phyloP scores from a whole-genome alignment of 1,139 yeast species.

The Taphrina confusa region DNA sequence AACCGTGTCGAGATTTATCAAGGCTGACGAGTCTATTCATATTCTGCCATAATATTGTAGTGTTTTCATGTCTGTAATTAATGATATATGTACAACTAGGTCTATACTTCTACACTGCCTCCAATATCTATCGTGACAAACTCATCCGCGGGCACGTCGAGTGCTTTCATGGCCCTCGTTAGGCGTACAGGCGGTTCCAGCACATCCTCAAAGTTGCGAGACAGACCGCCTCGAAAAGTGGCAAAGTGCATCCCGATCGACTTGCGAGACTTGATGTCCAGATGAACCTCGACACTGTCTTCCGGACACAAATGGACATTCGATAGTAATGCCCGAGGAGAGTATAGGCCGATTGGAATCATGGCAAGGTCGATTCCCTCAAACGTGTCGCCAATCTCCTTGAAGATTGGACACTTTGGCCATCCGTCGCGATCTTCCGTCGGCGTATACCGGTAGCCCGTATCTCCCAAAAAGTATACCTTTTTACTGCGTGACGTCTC shows the following conservation, averaged over 20 bases:
- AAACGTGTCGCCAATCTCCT: slow-evolving; percentile 60
- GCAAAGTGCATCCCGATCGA: slow-evolving; percentile 96
- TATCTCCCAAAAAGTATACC: slow-evolving; percentile 56
- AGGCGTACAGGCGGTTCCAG: slow-evolving; percentile 59
- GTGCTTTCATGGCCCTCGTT: neutral
- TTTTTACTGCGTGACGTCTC: slow-evolving; percentile 19
- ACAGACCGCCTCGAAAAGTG: slow-evolving; percentile 67
- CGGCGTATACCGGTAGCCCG: slow-evolving; percentile 72
- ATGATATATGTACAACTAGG: neutral
- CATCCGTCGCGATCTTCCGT: slow-evolving; percentile 36
- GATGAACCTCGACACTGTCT: slow-evolving; percentile 70
- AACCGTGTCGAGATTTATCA: slow-evolving; percentile 27
- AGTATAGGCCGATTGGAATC: slow-evolving; percentile 91
- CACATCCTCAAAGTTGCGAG: slow-evolving; percentile 71
- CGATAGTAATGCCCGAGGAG: slow-evolving; percentile 95
- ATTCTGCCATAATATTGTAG: too few relatives aligned
- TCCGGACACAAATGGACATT: slow-evolving; percentile 74
- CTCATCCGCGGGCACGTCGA: slow-evolving; percentile 9
- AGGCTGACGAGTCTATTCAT: neutral
- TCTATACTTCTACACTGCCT: slow-evolving; percentile 23
- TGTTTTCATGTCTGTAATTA: neutral
- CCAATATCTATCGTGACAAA: slow-evolving; percentile 29
- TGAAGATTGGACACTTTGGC: slow-evolving; percentile 48
- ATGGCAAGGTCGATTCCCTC: slow-evolving; percentile 62
- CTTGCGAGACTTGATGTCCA: slow-evolving; percentile 60